These are phyloP conservation scores for Colletotrichum orbiculare DNA, from an alignment of 2,329 filamentous ascomycete species.

Conservation along the genomic window DNA sequence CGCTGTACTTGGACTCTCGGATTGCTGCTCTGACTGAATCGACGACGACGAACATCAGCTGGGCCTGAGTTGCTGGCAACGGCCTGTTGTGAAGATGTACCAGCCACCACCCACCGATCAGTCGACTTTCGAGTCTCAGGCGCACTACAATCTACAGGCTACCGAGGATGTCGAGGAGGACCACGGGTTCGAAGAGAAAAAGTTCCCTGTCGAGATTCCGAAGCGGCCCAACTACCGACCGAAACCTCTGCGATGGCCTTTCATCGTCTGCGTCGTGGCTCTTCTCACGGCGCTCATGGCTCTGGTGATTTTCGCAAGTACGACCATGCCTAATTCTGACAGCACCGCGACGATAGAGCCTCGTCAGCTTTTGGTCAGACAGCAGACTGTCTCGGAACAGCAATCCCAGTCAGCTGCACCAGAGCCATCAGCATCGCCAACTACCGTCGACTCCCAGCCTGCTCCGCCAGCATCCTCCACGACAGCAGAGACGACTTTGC, in stretches of 20 bases:
- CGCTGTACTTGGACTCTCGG: not conserved
- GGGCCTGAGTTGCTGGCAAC: not conserved
- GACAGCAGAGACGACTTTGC: not conserved
- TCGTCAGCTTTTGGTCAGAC: not conserved
- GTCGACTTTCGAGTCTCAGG: constrained; percentile 44
- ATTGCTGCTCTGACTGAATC: no score
- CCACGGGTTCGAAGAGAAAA: constrained; percentile 32
- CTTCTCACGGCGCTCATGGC: constrained; percentile 42
- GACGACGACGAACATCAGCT: no score
- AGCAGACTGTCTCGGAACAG: not conserved
- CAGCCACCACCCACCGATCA: constrained; percentile 30
- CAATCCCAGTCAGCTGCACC: not conserved
- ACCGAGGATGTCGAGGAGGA: constrained; percentile 42
- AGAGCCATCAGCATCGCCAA: not conserved
- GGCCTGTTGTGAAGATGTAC: constrained; percentile 12
- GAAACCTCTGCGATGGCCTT: constrained; percentile 47
- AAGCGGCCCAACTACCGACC: constrained; percentile 45
- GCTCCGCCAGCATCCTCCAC: not conserved
- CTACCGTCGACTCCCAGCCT: not conserved
- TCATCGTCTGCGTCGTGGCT: constrained; percentile 42
- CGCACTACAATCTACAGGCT: constrained; percentile 46
- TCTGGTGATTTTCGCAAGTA: constrained; percentile 43
- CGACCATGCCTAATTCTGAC: constrained; percentile 46
- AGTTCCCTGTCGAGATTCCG: not conserved
- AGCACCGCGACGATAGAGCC: constrained; percentile 41